Conservation (phyloP, 164 flowering plant species). For the Magnolia officinalis region DNA sequence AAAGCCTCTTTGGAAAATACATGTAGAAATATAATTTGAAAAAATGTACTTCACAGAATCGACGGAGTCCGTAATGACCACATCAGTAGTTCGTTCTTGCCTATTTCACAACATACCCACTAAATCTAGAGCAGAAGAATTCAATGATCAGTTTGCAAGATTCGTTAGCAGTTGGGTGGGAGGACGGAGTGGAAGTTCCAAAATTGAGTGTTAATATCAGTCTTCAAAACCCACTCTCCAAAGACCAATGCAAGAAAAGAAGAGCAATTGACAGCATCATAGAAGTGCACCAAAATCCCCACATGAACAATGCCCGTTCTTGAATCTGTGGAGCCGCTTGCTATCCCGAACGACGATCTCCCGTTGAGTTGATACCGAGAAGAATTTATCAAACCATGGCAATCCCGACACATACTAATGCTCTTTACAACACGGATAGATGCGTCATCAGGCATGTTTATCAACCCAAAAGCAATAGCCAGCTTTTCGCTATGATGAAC, state of each 20-base stretch:
- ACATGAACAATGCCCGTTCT: constrained; percentile 66
- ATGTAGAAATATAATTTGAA: not conserved
- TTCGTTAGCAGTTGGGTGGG: not conserved
- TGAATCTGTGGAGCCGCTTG: constrained; percentile 68
- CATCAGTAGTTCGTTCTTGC: not conserved
- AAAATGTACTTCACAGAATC: not conserved
- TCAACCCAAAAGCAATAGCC: constrained; percentile 68
- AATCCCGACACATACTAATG: constrained; percentile 61
- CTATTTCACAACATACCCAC: not conserved
- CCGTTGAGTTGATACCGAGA: constrained; percentile 47
- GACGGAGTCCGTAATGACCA: not conserved
- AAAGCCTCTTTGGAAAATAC: not conserved
- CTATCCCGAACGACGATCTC: constrained; percentile 71
- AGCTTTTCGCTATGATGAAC: constrained; percentile 74
- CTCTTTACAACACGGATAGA: constrained; percentile 60
- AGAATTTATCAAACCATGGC: constrained; percentile 54
- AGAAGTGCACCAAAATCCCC: constrained; percentile 47
- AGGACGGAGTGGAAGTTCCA: not conserved
- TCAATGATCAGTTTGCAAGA: not conserved
- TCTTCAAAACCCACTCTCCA: not conserved
- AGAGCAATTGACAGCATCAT: not conserved
- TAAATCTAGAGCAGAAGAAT: not conserved
- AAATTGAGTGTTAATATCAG: not conserved
- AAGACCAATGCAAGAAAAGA: constrained; percentile 4
- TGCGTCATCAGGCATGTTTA: constrained; percentile 38